Conservation (phyloP, 2,329 filamentous ascomycete genomes). For the Penicillium fuscoglaucum region DNA sequence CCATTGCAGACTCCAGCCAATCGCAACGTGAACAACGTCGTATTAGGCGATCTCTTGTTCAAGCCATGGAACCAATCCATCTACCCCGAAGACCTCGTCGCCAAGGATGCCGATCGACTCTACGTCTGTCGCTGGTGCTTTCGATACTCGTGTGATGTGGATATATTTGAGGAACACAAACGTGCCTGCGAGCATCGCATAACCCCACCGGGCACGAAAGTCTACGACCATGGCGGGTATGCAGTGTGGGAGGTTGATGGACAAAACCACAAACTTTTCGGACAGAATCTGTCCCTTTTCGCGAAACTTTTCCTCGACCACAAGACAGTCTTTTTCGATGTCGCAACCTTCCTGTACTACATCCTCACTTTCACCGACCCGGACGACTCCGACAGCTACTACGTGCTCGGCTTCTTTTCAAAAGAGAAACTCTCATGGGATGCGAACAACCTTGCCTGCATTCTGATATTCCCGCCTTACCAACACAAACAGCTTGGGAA, state of each 20-base stretch:
- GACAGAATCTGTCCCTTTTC: constrained; percentile 92
- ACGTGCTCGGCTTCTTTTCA: constrained; percentile 93
- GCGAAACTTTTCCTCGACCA: constrained; percentile 97
- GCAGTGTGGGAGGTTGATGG: constrained; percentile 92
- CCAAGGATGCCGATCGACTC: constrained; percentile 58
- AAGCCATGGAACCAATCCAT: constrained; percentile 92
- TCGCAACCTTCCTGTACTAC: constrained; percentile 91
- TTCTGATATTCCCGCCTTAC: constrained; percentile 93
- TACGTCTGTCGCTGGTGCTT: constrained; percentile 94
- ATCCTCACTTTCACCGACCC: constrained; percentile 74
- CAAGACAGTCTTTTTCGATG: constrained; percentile 98
- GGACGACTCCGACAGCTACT: constrained; percentile 42
- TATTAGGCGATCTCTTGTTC: constrained; percentile 80
- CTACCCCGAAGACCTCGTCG: constrained; percentile 69
- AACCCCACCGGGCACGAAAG: constrained; percentile 66
- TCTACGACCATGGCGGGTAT: constrained; percentile 79
- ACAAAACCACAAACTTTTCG: constrained; percentile 82
- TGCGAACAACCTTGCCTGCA: constrained; percentile 95
- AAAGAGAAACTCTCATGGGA: constrained; percentile 99
- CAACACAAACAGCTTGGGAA: constrained; percentile 86
- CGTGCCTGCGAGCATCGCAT: constrained; percentile 55
- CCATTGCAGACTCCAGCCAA: constrained; percentile 47
- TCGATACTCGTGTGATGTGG: constrained; percentile 68
- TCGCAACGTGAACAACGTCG: constrained; percentile 82
- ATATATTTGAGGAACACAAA: constrained; percentile 40